A percentile compares a stretch with the other conserved stretches of the same genome.
phyloP scores from a whole-genome alignment of 2,329 filamentous ascomycete genomes.

The Pseudogymnoascus sp. region DNA sequence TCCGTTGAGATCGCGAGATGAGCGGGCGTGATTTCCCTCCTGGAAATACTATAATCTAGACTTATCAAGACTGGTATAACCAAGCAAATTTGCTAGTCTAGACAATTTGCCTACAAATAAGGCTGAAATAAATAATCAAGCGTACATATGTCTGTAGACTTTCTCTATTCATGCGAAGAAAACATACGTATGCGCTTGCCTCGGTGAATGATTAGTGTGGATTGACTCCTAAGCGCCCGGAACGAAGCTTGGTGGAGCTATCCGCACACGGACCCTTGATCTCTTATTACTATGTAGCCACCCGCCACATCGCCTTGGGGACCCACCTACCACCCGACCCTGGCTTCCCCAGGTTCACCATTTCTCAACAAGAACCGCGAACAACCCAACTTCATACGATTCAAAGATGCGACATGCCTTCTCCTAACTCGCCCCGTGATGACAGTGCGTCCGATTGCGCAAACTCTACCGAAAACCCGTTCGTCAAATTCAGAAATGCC shows the following conservation, averaged over 20 bases:
- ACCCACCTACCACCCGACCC: not conserved
- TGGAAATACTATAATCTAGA: not conserved
- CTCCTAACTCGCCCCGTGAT: constrained; percentile 6
- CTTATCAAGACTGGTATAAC: not conserved
- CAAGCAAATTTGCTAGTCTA: not conserved
- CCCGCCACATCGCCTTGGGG: not conserved
- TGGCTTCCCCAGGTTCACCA: not conserved
- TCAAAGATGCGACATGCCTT: constrained; percentile 3
- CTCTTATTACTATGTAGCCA: not conserved
- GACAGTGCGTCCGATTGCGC: constrained; percentile 2
- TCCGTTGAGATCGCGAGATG: not conserved
- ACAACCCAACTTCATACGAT: not conserved
- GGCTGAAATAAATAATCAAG: not conserved
- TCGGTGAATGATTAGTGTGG: not conserved
- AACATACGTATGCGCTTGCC: not conserved
- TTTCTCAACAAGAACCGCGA: not conserved
- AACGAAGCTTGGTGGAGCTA: not conserved
- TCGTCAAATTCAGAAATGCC: constrained; percentile 27
- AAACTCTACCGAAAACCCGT: constrained; percentile 24
- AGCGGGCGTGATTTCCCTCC: not conserved
- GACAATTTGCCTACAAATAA: not conserved
- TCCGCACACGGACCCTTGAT: not conserved
- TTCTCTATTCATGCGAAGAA: not conserved
- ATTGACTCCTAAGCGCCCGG: not conserved
- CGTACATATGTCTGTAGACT: not conserved